Conservation (phyloP, 805 yeast species). For the Lipomyces starkeyi region DNA sequence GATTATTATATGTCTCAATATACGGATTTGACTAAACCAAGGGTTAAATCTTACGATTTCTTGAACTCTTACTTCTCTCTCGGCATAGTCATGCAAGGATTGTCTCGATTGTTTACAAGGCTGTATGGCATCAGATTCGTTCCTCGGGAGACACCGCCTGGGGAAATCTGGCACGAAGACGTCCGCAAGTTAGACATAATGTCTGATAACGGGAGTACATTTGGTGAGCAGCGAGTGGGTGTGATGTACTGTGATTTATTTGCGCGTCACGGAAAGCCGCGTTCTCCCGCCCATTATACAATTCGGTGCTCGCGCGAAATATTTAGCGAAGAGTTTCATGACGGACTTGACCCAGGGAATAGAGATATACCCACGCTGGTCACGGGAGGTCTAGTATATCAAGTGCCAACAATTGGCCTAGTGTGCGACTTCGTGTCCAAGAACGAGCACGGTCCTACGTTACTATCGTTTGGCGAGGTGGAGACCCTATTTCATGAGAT, state of each 20-base stretch:
- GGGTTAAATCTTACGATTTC: slow-evolving; percentile 49
- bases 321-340: slow-evolving; percentile 57
- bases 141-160: slow-evolving; percentile 65
- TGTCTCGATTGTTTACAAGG: slow-evolving; percentile 68
- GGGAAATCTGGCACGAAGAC: slow-evolving; percentile 88
- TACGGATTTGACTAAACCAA: slow-evolving; percentile 44
- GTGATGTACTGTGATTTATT: slow-evolving; percentile 87
- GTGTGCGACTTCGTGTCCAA: slow-evolving; percentile 75
- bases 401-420: slow-evolving; percentile 86
- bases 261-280: slow-evolving; percentile 74
- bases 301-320: slow-evolving; percentile 90
- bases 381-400: slow-evolving; percentile 57
- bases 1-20: slow-evolving; percentile 61
- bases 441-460: slow-evolving; percentile 54
- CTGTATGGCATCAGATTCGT: slow-evolving; percentile 79
- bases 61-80: slow-evolving; percentile 78
- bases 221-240: slow-evolving; percentile 58
- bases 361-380: slow-evolving; percentile 35
- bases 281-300: slow-evolving; percentile 90
- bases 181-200: slow-evolving; percentile 82
- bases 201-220: slow-evolving; percentile 52
- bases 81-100: slow-evolving; percentile 84
- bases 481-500: slow-evolving; percentile 96
- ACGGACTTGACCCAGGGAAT: slow-evolving; percentile 44
- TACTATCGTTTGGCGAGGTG: slow-evolving; percentile 75